Evolutionary conservation across 202 grass and related monocot species (phyloP), one percentile per base, ranked within the genome.

Genomic region (Elaeis oleifera): DNA sequence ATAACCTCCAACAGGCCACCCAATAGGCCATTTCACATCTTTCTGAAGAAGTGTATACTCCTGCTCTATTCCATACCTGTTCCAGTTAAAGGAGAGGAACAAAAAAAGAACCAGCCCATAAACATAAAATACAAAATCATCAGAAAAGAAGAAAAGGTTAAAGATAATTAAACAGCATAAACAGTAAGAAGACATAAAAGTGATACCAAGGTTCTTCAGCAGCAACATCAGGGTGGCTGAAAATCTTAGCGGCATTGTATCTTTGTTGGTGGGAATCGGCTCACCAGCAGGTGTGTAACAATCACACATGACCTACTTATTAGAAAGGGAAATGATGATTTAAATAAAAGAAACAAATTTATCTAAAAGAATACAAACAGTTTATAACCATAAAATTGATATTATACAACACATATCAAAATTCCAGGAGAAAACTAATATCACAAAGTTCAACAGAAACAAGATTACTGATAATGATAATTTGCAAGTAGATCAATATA

Each of bases 41-140:
- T 85, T 96, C 68, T 96, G 83, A 57, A 96, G 90, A 60, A 96
- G 90, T 16, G 90, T 96, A 74, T 90, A 96, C 84, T 96, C 90
- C 71, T 96, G 90, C 83, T 96, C 90, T 68, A 96, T 87, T 55
- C 90, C 90, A 20, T 20, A 20, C 20, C 20, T 20, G 20, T 20
- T 20, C 20, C 20, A 20, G 20, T 20, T 20, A 20, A 20, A 20
- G 20, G 20, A 20, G 20, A 20, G 24, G 24, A 3, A 25, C 1
- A 0, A 1, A 27, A 27, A 39, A 13, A 39, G 9, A 39, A 13
- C 0, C 1, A 39, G 7, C 9, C 36, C 9, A 39, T 39, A 75
- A 21, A 58, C 69, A 81, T 68, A 72, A 83, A 61, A 78, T 29
- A 72, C 53, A 77, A 51, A 26, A 23, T 36, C 48, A 59, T 25